phyloP scores from a whole-genome alignment of 2,329 filamentous ascomycete genomes.

The Stachybotrys chartarum region DNA sequence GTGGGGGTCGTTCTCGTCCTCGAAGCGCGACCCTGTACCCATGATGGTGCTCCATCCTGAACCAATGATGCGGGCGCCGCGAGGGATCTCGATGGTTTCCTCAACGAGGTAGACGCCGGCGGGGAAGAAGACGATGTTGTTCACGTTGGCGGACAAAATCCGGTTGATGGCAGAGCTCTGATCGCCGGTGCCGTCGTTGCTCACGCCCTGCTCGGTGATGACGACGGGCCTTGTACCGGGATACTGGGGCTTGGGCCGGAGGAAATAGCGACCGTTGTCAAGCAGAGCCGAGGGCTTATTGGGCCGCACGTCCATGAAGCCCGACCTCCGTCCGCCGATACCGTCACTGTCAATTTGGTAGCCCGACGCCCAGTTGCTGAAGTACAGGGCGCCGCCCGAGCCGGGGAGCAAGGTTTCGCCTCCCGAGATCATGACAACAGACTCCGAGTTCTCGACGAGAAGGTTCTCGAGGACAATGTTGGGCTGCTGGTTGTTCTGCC shows the following conservation, averaged over 20 bases:
- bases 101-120: slow-evolving; percentile 17
- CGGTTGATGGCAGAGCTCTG: slow-evolving; percentile 14
- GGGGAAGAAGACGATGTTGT: slow-evolving; percentile 13
- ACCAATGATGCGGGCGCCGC: slow-evolving; percentile 58
- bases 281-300: slow-evolving; percentile 4
- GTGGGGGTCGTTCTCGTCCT: slow-evolving; percentile 52
- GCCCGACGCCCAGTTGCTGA: slow-evolving; percentile 1
- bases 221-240: slow-evolving; percentile 30
- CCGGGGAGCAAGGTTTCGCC: slow-evolving; percentile 9
- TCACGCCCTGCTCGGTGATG: slow-evolving; percentile 19
- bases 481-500: slow-evolving; percentile 2
- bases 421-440: slow-evolving; percentile 7
- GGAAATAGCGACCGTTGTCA: slow-evolving; percentile 11
- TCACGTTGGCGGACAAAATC: slow-evolving; percentile 6
- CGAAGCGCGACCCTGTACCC: slow-evolving; percentile 49
- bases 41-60: slow-evolving; percentile 64
- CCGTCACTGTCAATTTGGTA: background rate
- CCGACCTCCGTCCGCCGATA: background rate
- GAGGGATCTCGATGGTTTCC: slow-evolving; percentile 37
- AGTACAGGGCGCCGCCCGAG: slow-evolving; percentile 2
- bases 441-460: slow-evolving; percentile 4
- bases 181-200: slow-evolving; percentile 26
- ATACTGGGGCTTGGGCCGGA: slow-evolving; percentile 26
- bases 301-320: background rate
- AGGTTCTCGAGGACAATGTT: slow-evolving; percentile 12